phyloP scores from a whole-genome alignment of 768 basidiomycete genomes.

The Hortiboletus flavorubellus region DNA sequence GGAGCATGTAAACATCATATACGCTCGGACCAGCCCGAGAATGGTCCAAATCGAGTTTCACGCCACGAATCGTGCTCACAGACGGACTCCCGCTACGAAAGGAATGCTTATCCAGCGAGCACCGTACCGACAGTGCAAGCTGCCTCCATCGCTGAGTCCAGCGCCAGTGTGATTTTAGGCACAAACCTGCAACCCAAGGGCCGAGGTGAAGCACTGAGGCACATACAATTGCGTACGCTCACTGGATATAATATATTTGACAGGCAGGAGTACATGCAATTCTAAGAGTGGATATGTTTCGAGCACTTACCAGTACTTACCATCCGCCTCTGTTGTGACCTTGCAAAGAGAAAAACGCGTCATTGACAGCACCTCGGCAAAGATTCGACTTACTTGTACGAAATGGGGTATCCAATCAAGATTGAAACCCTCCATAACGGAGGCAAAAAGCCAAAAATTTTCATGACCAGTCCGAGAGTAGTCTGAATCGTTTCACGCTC shows the following conservation, averaged over 20 bases:
- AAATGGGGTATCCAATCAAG: neutral
- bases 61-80: slow-evolving; percentile 28
- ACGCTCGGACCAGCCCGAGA: slow-evolving; percentile 20
- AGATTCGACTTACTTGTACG: neutral
- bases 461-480: slow-evolving; percentile 27
- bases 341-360: neutral
- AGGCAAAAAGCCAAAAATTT: slow-evolving; percentile 8
- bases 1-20: slow-evolving; percentile 11
- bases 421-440: slow-evolving; percentile 8
- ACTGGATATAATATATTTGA: neutral
- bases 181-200: neutral
- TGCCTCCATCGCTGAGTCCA: neutral
- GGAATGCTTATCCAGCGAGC: slow-evolving; percentile 1
- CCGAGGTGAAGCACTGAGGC: too few species aligned
- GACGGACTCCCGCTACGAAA: slow-evolving; percentile 2
- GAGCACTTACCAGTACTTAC: neutral
- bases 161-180: neutral
- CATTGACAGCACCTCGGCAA: neutral
- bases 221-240: neutral
- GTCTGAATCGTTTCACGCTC: slow-evolving; percentile 33
- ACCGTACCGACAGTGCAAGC: neutral
- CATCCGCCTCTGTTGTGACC: too few species aligned
- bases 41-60: slow-evolving; percentile 27
- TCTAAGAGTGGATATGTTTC: neutral
- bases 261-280: neutral